Conservation (phyloP, 129 eudicot genomes). For the Erigeron canadensis region DNA sequence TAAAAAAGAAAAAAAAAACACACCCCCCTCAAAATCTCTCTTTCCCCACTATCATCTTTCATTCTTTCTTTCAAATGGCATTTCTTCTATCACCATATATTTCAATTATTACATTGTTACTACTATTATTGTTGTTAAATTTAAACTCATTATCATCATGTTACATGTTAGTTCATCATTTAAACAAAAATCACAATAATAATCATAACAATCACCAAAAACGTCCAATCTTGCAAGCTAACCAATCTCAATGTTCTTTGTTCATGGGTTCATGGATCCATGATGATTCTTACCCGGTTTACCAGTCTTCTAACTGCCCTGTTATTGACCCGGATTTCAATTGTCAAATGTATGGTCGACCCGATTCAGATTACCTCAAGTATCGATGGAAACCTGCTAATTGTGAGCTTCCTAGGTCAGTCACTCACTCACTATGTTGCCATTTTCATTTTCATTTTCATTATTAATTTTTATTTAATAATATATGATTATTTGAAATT, state of each 20-base stretch:
- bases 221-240: constrained; percentile 51
- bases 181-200: constrained; percentile 37
- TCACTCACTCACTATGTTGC: background rate
- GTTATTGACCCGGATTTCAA: constrained; percentile 75
- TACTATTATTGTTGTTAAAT: constrained; percentile 6
- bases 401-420: constrained; percentile 83
- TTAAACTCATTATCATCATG: constrained; percentile 31
- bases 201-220: constrained; percentile 40
- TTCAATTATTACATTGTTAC: too few relatives aligned
- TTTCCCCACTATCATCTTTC: background rate
- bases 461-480: background rate
- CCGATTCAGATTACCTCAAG: constrained; percentile 83
- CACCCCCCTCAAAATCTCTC: constrained; percentile 23
- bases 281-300: constrained; percentile 66
- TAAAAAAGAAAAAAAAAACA: constrained; percentile 17
- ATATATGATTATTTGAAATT: background rate
- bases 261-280: constrained; percentile 76
- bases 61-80: constrained; percentile 39
- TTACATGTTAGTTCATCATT: constrained; percentile 42
- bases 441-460: background rate
- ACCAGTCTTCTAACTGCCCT: constrained; percentile 59
- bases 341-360: constrained; percentile 79
- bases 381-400: constrained; percentile 80
- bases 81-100: background rate
- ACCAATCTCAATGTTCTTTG: constrained; percentile 56